Evolutionary conservation across 1,284 basidiomycete genomes (phyloP).

Genomic region (Rhodotorula sp.): DNA sequence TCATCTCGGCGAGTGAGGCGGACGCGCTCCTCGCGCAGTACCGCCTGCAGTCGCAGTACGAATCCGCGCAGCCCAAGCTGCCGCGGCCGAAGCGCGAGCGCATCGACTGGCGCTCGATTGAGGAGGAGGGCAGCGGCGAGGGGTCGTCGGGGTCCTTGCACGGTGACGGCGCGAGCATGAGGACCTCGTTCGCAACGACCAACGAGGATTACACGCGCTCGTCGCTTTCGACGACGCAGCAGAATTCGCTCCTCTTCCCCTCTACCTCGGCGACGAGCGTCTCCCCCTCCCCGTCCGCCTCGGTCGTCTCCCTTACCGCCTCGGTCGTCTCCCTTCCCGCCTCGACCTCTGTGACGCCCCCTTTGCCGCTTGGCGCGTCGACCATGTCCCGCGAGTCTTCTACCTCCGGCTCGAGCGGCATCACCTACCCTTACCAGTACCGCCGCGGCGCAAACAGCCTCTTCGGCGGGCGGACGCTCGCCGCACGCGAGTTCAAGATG

Average conservation of each 20-base stretch:
- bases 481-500: constrained; percentile 14
- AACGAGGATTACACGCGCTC: constrained; percentile 1
- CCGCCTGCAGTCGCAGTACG: constrained; percentile 16
- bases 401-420: neutral
- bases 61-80: neutral
- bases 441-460: constrained; percentile 18
- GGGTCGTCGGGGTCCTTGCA: neutral
- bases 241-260: neutral
- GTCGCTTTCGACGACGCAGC: no score
- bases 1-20: constrained; percentile 25
- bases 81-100: constrained; percentile 18
- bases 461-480: constrained; percentile 25
- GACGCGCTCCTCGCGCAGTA: constrained; percentile 33
- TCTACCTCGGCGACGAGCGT: neutral
- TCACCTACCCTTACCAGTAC: constrained; percentile 4
- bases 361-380: neutral
- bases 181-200: neutral
- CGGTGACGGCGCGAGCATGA: neutral
- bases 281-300: neutral
- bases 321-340: neutral
- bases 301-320: neutral
- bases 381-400: neutral
- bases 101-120: constrained; percentile 24
- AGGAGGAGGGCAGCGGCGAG: neutral
- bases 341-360: neutral